Base-by-base conservation (phyloP, 345 rosid species). In the Populus davidiana region DNA sequence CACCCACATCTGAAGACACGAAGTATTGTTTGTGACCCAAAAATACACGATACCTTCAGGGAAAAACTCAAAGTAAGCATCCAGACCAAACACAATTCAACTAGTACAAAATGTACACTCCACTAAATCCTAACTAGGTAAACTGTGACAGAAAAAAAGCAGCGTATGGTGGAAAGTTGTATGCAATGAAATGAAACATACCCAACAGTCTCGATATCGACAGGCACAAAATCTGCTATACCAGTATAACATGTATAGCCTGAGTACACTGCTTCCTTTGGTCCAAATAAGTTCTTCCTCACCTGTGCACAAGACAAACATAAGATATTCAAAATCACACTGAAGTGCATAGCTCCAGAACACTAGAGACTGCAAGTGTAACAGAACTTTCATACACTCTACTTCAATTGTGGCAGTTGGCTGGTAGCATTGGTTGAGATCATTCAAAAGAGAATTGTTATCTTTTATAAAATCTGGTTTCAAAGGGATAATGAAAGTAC, bases 1-100 rank as follows among this genome's bases (percentile, higher is more conserved):
- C 93, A 79, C 99, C 98, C 75, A 93, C 99, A 81, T 96, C 99
- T 10, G 97, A 87, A 75, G 99, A 92, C 68, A 96, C 99, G 64
- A 92, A 96, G 90, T 96, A 96, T 66, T 96, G 98, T 77, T 93
- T 96, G 86, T 92, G 95, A 79, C 98, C 99, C 86, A 93, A 84
- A 84, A 93, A 93, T 44, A 96, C 97, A 16, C 97, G 97, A 82
- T 91, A 90, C 86, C 98, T 89, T 75, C 81, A 71, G 77, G 69
- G 75, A 8, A 70, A 79, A 71, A 69, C 56, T 50, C 64, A 73
- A 64, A 17, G 67, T 83, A 59, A 79, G 76, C 13, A 59, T 63
- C 69, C 36, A 41, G 1, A 52, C 35, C 56, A 66, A 56, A 38
- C 63, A 50, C 39, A 70, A 5, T 65, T 29, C 29, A 52, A 33